Percentiles rank a stretch among this genome's conserved stretches.
Evolutionary conservation across 768 basidiomycete genomes (phyloP).

Genomic region (Pulveroboletus sp.): DNA sequence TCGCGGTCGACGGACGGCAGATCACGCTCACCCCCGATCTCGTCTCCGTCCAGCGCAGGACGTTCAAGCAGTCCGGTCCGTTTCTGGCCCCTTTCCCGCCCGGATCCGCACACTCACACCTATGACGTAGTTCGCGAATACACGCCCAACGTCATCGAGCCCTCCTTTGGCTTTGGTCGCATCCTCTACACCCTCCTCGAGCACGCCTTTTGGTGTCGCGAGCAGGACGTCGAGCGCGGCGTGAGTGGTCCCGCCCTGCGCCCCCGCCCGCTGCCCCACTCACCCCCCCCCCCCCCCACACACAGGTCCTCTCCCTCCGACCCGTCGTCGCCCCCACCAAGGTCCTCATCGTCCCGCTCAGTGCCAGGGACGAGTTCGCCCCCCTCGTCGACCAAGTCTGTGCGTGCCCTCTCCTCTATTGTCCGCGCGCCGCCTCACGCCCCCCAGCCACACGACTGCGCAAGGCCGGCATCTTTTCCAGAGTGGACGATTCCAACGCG

Average conservation of each 20-base stretch:
- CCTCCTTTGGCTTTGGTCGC: constrained; percentile 95
- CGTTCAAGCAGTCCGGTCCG: constrained; percentile 82
- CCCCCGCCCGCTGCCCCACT: no score
- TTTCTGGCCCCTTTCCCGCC: constrained; percentile 9
- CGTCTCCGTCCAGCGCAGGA: constrained; percentile 75
- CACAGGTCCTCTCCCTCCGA: constrained; percentile 90
- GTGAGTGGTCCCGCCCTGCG: no score
- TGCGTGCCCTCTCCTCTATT: constrained; percentile 47
- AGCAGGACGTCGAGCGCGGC: constrained; percentile 84
- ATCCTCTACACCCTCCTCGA: constrained; percentile 93
- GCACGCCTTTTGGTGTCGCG: constrained; percentile 94
- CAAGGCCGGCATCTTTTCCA: constrained; percentile 81
- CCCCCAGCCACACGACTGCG: constrained; percentile 77
- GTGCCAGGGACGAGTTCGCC: constrained; percentile 76
- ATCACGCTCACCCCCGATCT: constrained; percentile 70
- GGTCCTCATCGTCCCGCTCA: constrained; percentile 92
- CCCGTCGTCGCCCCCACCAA: constrained; percentile 91
- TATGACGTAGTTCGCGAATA: constrained; percentile 77
- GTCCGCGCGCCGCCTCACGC: background rate
- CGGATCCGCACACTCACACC: constrained; percentile 12
- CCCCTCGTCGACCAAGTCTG: constrained; percentile 87
- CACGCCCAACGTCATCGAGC: constrained; percentile 97
- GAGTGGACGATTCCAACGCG: constrained; percentile 93
- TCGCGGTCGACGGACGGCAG: constrained; percentile 59
- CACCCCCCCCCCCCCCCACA: no score